A percentile compares a stretch with the other conserved stretches of the same genome.
Evolutionary conservation across 2,329 filamentous ascomycete genomes (phyloP).

Genomic region (Lecanicillium sp.): DNA sequence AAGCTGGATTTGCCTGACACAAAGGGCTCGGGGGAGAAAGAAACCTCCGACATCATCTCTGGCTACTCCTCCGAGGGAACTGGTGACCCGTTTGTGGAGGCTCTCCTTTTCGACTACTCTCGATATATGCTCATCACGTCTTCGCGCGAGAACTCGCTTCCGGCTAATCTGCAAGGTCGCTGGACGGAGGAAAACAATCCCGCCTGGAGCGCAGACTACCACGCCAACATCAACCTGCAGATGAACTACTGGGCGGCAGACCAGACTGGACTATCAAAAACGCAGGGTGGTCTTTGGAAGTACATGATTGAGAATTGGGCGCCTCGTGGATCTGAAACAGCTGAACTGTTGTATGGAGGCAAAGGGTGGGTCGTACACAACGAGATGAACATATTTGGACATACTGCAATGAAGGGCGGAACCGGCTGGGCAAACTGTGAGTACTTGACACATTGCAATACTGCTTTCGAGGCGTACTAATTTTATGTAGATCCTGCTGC

Average conservation of each 20-base stretch:
- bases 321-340: constrained; percentile 44
- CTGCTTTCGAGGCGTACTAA: too few species aligned
- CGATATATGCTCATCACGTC: constrained; percentile 36
- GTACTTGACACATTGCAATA: constrained; percentile 7
- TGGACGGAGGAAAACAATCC: constrained; percentile 39
- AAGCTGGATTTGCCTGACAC: constrained; percentile 36
- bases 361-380: constrained; percentile 49
- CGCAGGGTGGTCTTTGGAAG: constrained; percentile 39
- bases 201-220: constrained; percentile 45
- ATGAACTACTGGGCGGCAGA: constrained; percentile 55
- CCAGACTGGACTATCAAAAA: constrained; percentile 38
- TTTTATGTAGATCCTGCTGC: constrained; percentile 35
- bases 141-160: constrained; percentile 41
- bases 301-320: constrained; percentile 47
- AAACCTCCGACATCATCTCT: constrained; percentile 20
- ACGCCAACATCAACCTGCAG: constrained; percentile 52
- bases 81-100: constrained; percentile 1
- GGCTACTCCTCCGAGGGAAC: not conserved
- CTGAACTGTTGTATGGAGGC: constrained; percentile 43
- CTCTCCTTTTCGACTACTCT: not conserved
- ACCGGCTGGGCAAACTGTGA: constrained; percentile 24
- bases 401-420: constrained; percentile 33
- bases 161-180: constrained; percentile 48
- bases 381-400: constrained; percentile 52
- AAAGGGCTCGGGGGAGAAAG: constrained; percentile 26